Evolutionary conservation across 495 filamentous ascomycete genomes (phyloP).

Genomic region (Penicillium waksmanii): DNA sequence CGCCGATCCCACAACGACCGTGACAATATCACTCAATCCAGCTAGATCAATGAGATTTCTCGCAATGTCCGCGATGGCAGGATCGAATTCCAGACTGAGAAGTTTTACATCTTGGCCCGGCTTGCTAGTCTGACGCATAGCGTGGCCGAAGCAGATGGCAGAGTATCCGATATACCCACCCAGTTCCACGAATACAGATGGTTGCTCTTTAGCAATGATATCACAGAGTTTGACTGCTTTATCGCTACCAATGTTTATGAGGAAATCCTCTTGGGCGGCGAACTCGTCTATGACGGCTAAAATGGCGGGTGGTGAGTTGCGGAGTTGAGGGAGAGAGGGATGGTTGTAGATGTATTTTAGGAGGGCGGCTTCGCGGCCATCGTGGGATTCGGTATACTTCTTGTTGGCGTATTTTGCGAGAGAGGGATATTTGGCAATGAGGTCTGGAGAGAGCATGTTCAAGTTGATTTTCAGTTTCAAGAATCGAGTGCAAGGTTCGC

Average conservation of each 20-base stretch:
- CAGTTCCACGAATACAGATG: constrained; percentile 63
- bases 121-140: constrained; percentile 57
- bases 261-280: constrained; percentile 61
- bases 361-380: constrained; percentile 69
- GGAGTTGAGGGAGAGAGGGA: constrained; percentile 51
- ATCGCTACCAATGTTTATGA: constrained; percentile 74
- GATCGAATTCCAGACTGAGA: constrained; percentile 66
- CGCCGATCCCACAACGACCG: constrained; percentile 62
- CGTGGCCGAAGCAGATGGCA: constrained; percentile 64
- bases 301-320: constrained; percentile 58
- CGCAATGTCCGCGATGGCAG: constrained; percentile 67
- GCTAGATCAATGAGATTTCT: constrained; percentile 64
- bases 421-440: constrained; percentile 14
- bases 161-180: constrained; percentile 77
- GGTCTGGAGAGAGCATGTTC: constrained; percentile 3
- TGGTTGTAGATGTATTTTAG: constrained; percentile 62
- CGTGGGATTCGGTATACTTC: constrained; percentile 40
- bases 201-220: constrained; percentile 60
- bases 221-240: constrained; percentile 65
- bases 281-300: constrained; percentile 68
- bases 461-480: neutral
- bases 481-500: no score
- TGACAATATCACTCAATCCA: constrained; percentile 65
- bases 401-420: constrained; percentile 6
- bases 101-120: constrained; percentile 34